Evolutionary conservation across 2,329 filamentous ascomycete species (phyloP), one percentile per base, ranked within the genome.

Genomic region (Fusarium veterinarium): DNA sequence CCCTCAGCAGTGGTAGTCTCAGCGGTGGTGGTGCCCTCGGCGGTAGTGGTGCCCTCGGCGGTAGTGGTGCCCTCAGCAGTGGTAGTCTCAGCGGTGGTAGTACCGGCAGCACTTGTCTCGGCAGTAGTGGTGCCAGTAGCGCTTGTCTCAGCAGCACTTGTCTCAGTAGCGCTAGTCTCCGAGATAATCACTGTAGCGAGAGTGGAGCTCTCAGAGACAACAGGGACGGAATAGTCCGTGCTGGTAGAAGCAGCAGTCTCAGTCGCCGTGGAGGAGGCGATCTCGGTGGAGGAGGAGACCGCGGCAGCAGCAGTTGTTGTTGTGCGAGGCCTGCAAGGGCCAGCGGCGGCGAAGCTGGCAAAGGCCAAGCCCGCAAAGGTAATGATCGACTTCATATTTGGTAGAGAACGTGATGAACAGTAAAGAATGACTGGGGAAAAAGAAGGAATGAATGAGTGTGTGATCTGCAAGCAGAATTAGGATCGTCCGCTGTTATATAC

Each of bases 351-450:
- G 28, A 63, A 13, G 16, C 28, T 37, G 30, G 60, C 60, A 31
- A 63, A 33, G 20, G 42, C 56, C 35, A 61, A 10, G 55, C 60
- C 55, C 19, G 58, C 55, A 11, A 63, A 19, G 14, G 55, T 61
- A 46, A 61, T 11, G 55, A 60, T 17, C 4, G 44, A 48, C 42
- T 60, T 38, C 60, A 63, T 63, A 14, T 57, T 57, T 60, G 38
- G 35, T 37, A 25, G 42, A 20, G 35, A 31, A 40, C 30, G 48
- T 37, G 35, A 40, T 40, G 9, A 33, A 25, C 23, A 28, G n/a
- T 28, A 61, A 58, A 63, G 60, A 63, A 30, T 37, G 60, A 63
- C 60, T 61, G 12, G 19, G 25, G 1, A 33, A 33, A 35, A n/a
- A 30, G 38, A 44, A 13, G 16, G 55, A 16, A 13, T 16, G 51